A percentile compares a stretch with the other conserved stretches of the same genome.
Evolutionary conservation across 2,329 filamentous ascomycete species (phyloP).

Genomic region (Sclerotiophoma versabilis): DNA sequence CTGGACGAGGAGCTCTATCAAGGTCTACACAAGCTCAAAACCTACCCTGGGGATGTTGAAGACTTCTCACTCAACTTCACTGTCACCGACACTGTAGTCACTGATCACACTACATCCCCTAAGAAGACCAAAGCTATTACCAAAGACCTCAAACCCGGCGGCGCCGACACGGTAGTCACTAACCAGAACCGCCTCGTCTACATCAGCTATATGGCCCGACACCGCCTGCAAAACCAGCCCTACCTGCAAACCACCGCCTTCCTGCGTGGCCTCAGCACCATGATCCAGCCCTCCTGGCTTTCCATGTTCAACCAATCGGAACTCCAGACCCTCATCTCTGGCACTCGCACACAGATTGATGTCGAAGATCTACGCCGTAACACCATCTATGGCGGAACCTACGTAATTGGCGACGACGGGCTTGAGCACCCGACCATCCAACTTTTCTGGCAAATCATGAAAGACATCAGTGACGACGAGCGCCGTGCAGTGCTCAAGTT

Average conservation of each 20-base stretch:
- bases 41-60: slow-evolving; percentile 79
- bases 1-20: slow-evolving; percentile 91
- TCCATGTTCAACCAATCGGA: slow-evolving; percentile 99
- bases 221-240: slow-evolving; percentile 83
- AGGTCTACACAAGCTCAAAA: slow-evolving; percentile 82
- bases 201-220: slow-evolving; percentile 87
- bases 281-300: slow-evolving; percentile 91
- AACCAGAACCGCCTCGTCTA: slow-evolving; percentile 95
- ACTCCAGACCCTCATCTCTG: slow-evolving; percentile 90
- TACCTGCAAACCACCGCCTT: slow-evolving; percentile 85
- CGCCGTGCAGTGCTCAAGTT: slow-evolving; percentile 90
- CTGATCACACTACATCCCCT: slow-evolving; percentile 39
- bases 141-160: slow-evolving; percentile 77
- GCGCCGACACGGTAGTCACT: slow-evolving; percentile 79
- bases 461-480: slow-evolving; percentile 75
- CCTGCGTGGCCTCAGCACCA: slow-evolving; percentile 80
- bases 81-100: slow-evolving; percentile 72
- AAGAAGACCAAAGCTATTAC: slow-evolving; percentile 67
- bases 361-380: slow-evolving; percentile 84
- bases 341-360: slow-evolving; percentile 84
- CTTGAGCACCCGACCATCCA: slow-evolving; percentile 84
- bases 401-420: slow-evolving; percentile 86
- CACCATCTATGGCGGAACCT: slow-evolving; percentile 87
- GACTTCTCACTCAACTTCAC: slow-evolving; percentile 89
- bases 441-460: slow-evolving; percentile 92